Conservation (phyloP, 164 flowering plant genomes). For the Kingdonia uniflora region DNA sequence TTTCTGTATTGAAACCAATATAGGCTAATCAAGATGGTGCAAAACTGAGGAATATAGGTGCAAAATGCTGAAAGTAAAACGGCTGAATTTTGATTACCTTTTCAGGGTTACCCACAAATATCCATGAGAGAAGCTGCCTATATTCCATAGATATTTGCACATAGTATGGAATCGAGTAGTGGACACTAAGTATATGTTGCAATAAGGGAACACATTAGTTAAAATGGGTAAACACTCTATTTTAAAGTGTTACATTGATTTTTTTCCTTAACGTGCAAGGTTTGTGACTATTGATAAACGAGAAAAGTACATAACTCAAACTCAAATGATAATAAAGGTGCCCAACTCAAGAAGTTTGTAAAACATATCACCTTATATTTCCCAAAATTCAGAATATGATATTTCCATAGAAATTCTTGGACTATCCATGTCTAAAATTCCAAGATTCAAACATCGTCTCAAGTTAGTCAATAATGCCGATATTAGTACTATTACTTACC, state of each 20-base stretch:
- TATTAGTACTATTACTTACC: slow-evolving; percentile 31
- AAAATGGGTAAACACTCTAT: too few species aligned
- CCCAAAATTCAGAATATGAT: too few species aligned
- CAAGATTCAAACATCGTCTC: not conserved
- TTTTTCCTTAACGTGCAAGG: too few species aligned
- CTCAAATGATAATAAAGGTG: too few species aligned
- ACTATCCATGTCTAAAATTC: too few species aligned
- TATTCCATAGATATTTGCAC: slow-evolving; percentile 65
- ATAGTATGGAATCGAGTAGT: slow-evolving; percentile 67
- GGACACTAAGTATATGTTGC: slow-evolving; percentile 71
- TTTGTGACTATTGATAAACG: too few species aligned
- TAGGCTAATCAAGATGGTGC: not conserved
- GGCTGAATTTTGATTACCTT: slow-evolving; percentile 31
- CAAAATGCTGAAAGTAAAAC: not conserved
- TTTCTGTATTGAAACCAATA: slow-evolving; percentile 36
- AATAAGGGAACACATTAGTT: not conserved
- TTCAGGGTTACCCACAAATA: slow-evolving; percentile 67
- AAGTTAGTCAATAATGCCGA: not conserved
- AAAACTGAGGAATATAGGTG: not conserved
- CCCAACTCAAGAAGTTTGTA: too few species aligned
- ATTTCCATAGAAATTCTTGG: too few species aligned
- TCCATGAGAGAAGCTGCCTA: slow-evolving; percentile 54
- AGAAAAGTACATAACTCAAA: too few species aligned
- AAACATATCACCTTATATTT: too few species aligned
- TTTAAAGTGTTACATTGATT: too few species aligned